Conservation (phyloP, 192 early-diverging fungal species). For the Umbelopsis isabellina region DNA sequence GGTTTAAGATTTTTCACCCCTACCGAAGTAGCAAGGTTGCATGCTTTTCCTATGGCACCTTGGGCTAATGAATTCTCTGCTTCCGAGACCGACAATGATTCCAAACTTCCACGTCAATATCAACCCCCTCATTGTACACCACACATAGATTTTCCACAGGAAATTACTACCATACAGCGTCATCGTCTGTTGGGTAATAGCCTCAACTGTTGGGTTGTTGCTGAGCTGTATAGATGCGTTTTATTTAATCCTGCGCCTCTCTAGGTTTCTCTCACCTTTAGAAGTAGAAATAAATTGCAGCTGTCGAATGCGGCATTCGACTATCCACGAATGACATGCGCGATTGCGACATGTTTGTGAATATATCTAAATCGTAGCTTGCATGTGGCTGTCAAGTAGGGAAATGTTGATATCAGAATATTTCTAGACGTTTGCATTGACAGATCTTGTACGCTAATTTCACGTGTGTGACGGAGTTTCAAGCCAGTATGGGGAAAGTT, state of each 20-base stretch:
- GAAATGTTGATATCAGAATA: no score
- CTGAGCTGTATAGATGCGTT: slow-evolving; percentile 71
- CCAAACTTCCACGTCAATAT: slow-evolving; percentile 4
- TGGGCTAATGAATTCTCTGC: not conserved
- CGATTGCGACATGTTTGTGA: no score
- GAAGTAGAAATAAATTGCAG: not conserved
- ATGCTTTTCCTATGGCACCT: slow-evolving; percentile 69
- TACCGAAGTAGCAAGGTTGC: slow-evolving; percentile 76
- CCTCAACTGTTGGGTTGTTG: slow-evolving; percentile 82
- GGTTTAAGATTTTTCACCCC: slow-evolving; percentile 85
- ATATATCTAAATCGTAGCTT: no score
- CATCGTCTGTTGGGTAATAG: slow-evolving; percentile 88
- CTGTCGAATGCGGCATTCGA: not conserved
- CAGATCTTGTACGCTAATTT: not conserved
- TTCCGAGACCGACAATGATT: not conserved
- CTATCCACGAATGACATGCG: no score
- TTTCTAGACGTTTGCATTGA: not conserved
- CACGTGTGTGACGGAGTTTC: not conserved
- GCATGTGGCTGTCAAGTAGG: no score
- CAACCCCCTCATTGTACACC: slow-evolving; percentile 14
- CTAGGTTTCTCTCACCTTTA: no score
- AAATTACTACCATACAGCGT: slow-evolving; percentile 63
- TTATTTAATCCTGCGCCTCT: slow-evolving; percentile 40
- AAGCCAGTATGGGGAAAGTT: slow-evolving; percentile 1
- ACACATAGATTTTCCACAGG: slow-evolving; percentile 68